These are phyloP conservation scores for Glycine latifolia DNA, from an alignment of 306 rosid genomes.

Conservation along the genomic window DNA sequence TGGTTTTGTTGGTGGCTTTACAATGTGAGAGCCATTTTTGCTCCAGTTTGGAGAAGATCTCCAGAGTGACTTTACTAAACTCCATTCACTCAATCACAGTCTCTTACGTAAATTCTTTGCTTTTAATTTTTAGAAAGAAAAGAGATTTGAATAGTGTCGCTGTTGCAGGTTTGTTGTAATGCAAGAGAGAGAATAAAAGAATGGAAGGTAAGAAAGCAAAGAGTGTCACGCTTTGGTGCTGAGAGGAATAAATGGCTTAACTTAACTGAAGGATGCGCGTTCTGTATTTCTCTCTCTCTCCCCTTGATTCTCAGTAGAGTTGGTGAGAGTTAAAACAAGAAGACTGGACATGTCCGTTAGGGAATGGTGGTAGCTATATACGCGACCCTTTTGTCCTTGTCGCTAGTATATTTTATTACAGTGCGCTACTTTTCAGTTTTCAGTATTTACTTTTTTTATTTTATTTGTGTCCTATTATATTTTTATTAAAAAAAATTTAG, in stretches of 20 bases:
- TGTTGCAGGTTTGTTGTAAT: neutral
- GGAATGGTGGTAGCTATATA: conserved; percentile 56
- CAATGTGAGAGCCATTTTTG: conserved; percentile 96
- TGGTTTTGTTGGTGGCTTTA: conserved; percentile 65
- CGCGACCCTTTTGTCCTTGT: conserved; percentile 37
- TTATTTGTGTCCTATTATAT: too few relatives aligned
- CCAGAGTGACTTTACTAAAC: conserved; percentile 75
- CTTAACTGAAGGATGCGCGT: neutral
- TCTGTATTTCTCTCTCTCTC: neutral
- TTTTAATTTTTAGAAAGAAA: neutral
- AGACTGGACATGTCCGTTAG: conserved; percentile 49
- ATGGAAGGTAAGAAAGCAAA: conserved; percentile 36
- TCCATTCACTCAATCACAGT: conserved; percentile 59
- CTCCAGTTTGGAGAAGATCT: conserved; percentile 93
- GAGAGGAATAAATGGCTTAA: conserved; percentile 54
- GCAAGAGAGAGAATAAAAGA: conserved; percentile 22
- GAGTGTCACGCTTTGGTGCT: conserved; percentile 60
- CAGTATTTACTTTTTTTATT: too few relatives aligned
- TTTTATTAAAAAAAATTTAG: too few relatives aligned
- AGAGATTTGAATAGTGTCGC: neutral
- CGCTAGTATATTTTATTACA: too few relatives aligned
- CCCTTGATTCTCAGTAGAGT: conserved; percentile 39
- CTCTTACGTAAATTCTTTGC: neutral
- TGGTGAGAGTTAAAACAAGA: conserved; percentile 52
- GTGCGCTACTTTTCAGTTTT: too few relatives aligned